Conservation (phyloP, 441 rosid genomes). For the Arabidopsis hybrid region DNA sequence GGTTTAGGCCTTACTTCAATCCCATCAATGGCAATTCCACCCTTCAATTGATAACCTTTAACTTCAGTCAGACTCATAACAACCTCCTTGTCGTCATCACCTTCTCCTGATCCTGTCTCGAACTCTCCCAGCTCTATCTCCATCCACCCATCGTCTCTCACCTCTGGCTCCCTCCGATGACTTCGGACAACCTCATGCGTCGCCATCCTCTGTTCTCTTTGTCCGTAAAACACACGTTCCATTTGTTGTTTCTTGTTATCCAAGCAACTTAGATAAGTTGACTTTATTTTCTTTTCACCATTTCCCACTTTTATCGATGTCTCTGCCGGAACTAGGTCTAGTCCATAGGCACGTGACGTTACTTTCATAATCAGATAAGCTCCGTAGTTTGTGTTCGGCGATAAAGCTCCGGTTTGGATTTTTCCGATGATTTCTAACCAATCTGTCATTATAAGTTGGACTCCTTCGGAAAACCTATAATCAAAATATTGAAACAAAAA, state of each 20-base stretch:
- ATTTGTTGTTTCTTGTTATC: slow-evolving; percentile 47
- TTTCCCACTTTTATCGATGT: slow-evolving; percentile 43
- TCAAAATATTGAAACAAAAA: background rate
- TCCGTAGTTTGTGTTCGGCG: slow-evolving; percentile 47
- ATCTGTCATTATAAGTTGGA: slow-evolving; percentile 48
- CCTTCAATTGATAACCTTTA: slow-evolving; percentile 66
- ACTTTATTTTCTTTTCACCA: slow-evolving; percentile 1
- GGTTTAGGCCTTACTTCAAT: slow-evolving; percentile 61
- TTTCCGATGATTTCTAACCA: slow-evolving; percentile 54
- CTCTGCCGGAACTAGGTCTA: slow-evolving; percentile 53
- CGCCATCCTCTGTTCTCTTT: slow-evolving; percentile 20
- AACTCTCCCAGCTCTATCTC: slow-evolving; percentile 64
- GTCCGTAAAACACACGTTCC: slow-evolving; percentile 33
- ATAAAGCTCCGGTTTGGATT: slow-evolving; percentile 44
- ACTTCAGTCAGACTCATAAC: slow-evolving; percentile 68
- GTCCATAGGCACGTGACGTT: slow-evolving; percentile 46
- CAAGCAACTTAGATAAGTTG: slow-evolving; percentile 26
- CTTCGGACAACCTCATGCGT: slow-evolving; percentile 6
- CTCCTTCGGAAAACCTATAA: slow-evolving; percentile 49
- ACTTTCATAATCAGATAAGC: slow-evolving; percentile 50
- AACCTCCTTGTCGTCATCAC: slow-evolving; percentile 47
- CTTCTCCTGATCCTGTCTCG: slow-evolving; percentile 41
- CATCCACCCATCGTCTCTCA: slow-evolving; percentile 59
- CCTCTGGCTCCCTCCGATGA: background rate
- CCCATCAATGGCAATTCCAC: slow-evolving; percentile 69